Evolutionary conservation across 108 stramenopile genomes (phyloP), one percentile per base, ranked within the genome.

Genomic region (Cyclostephanos invisitatus): DNA sequence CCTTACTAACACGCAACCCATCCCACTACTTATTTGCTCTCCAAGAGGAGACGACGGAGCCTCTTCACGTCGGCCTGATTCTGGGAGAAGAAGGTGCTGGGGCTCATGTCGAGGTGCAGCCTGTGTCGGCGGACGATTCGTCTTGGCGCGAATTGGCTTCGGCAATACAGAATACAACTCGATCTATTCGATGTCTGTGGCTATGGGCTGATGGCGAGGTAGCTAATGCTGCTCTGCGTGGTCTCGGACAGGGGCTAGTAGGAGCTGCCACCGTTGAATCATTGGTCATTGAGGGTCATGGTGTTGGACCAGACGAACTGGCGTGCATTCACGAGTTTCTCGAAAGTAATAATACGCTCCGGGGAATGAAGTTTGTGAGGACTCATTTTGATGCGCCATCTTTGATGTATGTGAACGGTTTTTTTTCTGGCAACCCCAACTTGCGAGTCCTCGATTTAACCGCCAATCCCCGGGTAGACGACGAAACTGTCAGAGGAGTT

Each of bases 291-390:
- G 44, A 46, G 44, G 44, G 44, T 46, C 44, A 46, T 14, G 44
- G 44, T 15, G 17, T 46, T 46, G 44, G 44, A 0, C 14, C 44
- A 15, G 44, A 46, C 44, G 44, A 46, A 15, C 44, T 46, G 44
- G 44, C 44, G 15, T 46, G 12, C 14, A 54, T 77, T 21, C 53
- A 44, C 27, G 76, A 67, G 47, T 77, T 44, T 49, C 48, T 77
- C 49, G 29, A 18, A 3, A 66, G 27, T 15, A 75, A 75, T 42
- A 67, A 24, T 6, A 67, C 74, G 28, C 29, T 75, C 36, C 60
- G 74, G 54, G 74, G 74, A 18, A 62, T 75, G 38, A 75, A 75
- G 48, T 75, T 75, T 32, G 50, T 53, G 7, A 9, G 51, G 17
- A 75, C 74, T 20, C 67, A 54, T 27, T 50, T 75, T 15, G 66